A percentile compares a stretch with the other conserved stretches of the same genome.
Evolutionary conservation across 1,139 yeast species (phyloP).

Genomic region (Kodamaea sp.): DNA sequence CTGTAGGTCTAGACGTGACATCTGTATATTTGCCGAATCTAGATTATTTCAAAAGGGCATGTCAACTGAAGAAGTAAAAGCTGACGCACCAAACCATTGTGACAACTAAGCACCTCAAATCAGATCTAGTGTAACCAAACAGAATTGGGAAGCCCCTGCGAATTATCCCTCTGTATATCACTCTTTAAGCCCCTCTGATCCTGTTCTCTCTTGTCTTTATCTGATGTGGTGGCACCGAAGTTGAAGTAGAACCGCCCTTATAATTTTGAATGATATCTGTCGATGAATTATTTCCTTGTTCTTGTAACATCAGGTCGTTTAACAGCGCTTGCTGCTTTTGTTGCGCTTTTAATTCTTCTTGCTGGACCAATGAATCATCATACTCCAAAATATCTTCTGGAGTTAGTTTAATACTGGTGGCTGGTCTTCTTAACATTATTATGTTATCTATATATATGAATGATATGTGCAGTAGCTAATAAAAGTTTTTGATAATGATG

Average conservation of each 20-base stretch:
- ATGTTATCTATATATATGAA: background rate
- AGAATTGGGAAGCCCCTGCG: background rate
- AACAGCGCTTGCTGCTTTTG: background rate
- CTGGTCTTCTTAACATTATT: slow-evolving; percentile 57
- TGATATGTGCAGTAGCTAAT: background rate
- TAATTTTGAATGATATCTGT: slow-evolving; percentile 4
- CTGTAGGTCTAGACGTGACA: too few species aligned
- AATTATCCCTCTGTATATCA: background rate
- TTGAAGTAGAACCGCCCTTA: slow-evolving; percentile 2
- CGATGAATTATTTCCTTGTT: slow-evolving; percentile 7
- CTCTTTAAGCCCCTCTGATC: slow-evolving; percentile 5
- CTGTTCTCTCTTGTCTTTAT: slow-evolving; percentile 11
- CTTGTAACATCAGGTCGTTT: slow-evolving; percentile 7
- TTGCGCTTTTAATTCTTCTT: slow-evolving; percentile 4
- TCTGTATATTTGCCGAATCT: too few species aligned
- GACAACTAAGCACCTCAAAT: too few species aligned
- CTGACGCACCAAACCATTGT: too few species aligned
- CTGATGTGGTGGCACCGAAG: slow-evolving; percentile 3
- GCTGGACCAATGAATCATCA: slow-evolving; percentile 38
- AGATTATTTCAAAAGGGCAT: too few species aligned
- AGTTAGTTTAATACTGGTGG: slow-evolving; percentile 60
- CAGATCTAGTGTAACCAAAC: too few species aligned
- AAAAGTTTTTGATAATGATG: slow-evolving; percentile 1
- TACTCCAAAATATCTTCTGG: slow-evolving; percentile 64
- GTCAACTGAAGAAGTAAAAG: too few species aligned